Conservation (phyloP, 305 asterid genomes). For the Fraxinus velutina region DNA sequence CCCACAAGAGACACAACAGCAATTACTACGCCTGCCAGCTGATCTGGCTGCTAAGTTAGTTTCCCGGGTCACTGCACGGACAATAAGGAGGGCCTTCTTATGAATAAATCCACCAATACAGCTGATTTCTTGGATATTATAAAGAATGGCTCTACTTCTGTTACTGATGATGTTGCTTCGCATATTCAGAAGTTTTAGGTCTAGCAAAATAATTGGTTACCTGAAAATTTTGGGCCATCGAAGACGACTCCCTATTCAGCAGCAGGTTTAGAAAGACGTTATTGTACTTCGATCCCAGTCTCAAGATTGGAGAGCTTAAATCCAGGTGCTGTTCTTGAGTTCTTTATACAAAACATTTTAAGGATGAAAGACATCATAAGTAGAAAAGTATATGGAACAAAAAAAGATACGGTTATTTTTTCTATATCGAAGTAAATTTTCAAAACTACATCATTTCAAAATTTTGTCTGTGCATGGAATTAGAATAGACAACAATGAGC, state of each 20-base stretch:
- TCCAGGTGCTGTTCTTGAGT: neutral
- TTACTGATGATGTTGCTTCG: neutral
- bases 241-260: neutral
- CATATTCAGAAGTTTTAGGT: neutral
- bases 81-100: conserved; percentile 56
- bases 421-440: neutral
- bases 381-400: neutral
- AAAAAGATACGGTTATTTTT: neutral
- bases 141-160: neutral
- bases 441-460: neutral
- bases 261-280: neutral
- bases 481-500: neutral
- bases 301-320: neutral
- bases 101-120: conserved; percentile 18
- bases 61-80: conserved; percentile 78
- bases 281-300: neutral
- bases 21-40: conserved; percentile 62
- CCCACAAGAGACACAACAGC: conserved; percentile 66
- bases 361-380: neutral
- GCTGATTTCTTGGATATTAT: neutral
- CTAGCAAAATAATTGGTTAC: neutral
- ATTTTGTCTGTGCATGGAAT: neutral
- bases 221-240: neutral
- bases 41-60: conserved; percentile 61
- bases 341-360: neutral